Percentiles rank a stretch among this genome's conserved stretches.
Evolutionary conservation across 2,329 filamentous ascomycete genomes (phyloP).

Genomic region (Trichoderma sp.): DNA sequence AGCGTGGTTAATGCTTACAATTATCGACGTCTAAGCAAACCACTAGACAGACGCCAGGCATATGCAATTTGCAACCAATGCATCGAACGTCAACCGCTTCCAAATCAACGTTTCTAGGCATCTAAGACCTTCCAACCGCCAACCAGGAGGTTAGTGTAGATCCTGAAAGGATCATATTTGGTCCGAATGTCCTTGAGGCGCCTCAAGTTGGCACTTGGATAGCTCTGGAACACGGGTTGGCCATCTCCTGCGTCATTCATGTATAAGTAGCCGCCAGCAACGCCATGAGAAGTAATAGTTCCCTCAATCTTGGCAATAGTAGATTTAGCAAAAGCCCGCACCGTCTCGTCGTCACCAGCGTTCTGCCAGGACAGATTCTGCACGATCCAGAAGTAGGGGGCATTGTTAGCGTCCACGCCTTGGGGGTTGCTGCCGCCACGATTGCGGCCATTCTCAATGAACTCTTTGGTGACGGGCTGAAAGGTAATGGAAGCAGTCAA

Average conservation of each 20-base stretch:
- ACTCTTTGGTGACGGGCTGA: background rate
- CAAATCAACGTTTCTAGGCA: background rate
- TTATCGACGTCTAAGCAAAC: background rate
- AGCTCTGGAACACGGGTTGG: background rate
- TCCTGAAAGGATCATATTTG: background rate
- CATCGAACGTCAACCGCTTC: background rate
- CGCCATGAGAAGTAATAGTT: background rate
- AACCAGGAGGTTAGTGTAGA: slow-evolving; percentile 1
- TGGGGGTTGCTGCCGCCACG: background rate
- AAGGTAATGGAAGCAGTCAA: background rate
- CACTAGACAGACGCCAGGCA: background rate
- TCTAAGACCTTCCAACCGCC: background rate
- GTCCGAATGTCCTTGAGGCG: background rate
- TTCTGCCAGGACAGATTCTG: background rate
- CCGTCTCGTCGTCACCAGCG: background rate
- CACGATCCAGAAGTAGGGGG: slow-evolving; percentile 2
- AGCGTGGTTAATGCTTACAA: background rate
- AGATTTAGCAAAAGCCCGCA: background rate
- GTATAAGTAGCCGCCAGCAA: background rate
- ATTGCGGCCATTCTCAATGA: background rate
- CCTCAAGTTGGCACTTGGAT: background rate
- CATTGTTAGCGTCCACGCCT: background rate
- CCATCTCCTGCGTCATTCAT: background rate
- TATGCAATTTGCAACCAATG: background rate
- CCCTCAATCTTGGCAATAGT: background rate